phyloP scores from a whole-genome alignment of 2,329 filamentous ascomycete species.

The Verticillium longisporum region DNA sequence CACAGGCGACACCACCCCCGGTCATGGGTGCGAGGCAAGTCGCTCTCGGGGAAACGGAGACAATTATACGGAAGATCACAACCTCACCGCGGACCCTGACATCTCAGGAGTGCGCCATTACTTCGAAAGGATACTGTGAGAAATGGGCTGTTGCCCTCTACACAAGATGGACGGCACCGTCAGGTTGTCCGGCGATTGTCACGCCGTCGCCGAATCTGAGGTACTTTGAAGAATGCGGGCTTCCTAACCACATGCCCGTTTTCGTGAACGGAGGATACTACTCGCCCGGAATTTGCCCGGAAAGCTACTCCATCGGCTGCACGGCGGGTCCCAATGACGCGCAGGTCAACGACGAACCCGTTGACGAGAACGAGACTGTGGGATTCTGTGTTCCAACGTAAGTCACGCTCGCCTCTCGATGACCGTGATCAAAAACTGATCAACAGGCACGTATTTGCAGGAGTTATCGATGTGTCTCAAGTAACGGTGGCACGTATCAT shows the following conservation, averaged over 20 bases:
- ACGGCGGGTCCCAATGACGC: neutral
- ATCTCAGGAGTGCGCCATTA: neutral
- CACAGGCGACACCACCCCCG: neutral
- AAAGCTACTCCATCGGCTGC: neutral
- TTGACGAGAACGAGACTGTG: neutral
- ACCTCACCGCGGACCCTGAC: neutral
- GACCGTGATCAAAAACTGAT: neutral
- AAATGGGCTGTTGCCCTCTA: neutral
- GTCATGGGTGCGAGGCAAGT: neutral
- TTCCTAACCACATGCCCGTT: neutral
- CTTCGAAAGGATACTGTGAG: neutral
- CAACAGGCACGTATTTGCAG: neutral
- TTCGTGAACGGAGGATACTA: neutral
- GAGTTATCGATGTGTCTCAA: neutral
- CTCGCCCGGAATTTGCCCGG: neutral
- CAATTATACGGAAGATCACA: too few relatives aligned
- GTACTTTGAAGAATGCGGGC: neutral
- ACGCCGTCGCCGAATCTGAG: neutral
- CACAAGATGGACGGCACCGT: neutral
- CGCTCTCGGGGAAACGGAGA: neutral
- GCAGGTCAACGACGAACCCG: neutral
- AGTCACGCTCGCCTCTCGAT: neutral
- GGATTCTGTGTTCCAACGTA: neutral
- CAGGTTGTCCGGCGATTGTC: neutral
- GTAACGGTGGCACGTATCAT: too few relatives aligned